Conservation (phyloP, 2,329 filamentous ascomycete species). For the Sarocladiaceae sp. region DNA sequence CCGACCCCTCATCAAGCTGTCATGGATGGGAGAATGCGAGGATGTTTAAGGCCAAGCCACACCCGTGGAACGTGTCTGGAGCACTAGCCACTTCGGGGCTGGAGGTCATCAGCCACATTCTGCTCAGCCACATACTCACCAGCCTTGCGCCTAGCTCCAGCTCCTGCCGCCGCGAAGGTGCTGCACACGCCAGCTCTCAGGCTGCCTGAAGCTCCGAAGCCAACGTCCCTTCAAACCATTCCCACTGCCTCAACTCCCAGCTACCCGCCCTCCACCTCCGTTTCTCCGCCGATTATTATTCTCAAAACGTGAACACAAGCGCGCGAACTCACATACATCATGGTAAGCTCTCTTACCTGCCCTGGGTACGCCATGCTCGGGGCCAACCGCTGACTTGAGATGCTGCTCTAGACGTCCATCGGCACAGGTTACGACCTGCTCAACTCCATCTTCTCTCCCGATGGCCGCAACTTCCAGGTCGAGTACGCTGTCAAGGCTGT, state of each 20-base stretch:
- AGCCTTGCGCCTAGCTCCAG: constrained; percentile 4
- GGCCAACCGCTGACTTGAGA: constrained; percentile 11
- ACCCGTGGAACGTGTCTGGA: neutral
- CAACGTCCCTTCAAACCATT: constrained; percentile 15
- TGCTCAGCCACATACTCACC: constrained; percentile 1
- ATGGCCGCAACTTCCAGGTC: constrained; percentile 98
- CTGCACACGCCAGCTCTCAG: constrained; percentile 29
- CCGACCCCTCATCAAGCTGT: neutral
- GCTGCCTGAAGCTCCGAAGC: constrained; percentile 25
- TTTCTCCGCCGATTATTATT: constrained; percentile 1
- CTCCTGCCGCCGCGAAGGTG: neutral
- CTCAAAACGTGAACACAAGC: too few relatives aligned
- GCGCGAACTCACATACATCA: constrained; percentile 20
- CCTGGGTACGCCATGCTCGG: neutral
- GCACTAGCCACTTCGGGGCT: constrained; percentile 1
- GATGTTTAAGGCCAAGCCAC: constrained; percentile 3
- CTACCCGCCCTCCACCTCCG: constrained; percentile 11
- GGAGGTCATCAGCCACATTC: neutral
- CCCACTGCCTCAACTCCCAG: constrained; percentile 13
- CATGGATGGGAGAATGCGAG: neutral
- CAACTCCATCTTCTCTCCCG: constrained; percentile 99
- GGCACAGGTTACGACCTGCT: constrained; percentile 98
- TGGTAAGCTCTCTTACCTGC: constrained; percentile 23
- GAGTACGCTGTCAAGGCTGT: constrained; percentile 99
- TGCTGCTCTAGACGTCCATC: constrained; percentile 85